Evolutionary conservation across 495 filamentous ascomycete species (phyloP).

Genomic region (Penicillium steckii): DNA sequence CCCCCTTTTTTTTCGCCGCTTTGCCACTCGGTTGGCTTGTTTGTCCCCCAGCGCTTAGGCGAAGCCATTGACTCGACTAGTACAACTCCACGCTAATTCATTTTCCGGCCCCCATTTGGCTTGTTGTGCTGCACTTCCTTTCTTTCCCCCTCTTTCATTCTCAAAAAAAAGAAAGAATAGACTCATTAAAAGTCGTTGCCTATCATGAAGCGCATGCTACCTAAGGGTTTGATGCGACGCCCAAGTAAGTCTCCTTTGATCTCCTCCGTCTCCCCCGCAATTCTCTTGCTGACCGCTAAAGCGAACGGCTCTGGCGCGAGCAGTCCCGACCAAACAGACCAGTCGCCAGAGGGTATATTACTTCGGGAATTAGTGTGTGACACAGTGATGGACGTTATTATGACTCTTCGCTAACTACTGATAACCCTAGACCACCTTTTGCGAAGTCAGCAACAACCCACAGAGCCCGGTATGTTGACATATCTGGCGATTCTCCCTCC

Average conservation of each 20-base stretch:
- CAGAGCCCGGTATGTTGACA: conserved; percentile 54
- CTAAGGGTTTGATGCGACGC: conserved; percentile 30
- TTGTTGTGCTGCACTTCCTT: conserved; percentile 1
- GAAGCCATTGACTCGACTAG: not conserved
- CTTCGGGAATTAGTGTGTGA: conserved; percentile 4
- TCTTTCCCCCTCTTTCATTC: not conserved
- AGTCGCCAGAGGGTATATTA: conserved; percentile 4
- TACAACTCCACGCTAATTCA: not conserved
- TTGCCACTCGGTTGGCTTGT: not conserved
- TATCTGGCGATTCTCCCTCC: not conserved
- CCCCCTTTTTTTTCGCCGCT: not conserved
- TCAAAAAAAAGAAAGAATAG: not conserved
- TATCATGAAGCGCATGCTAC: conserved; percentile 44
- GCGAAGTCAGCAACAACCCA: conserved; percentile 68
- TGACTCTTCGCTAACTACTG: conserved; percentile 9
- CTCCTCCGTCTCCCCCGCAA: not conserved
- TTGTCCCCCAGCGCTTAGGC: not conserved
- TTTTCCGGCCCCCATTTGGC: conserved; percentile 1
- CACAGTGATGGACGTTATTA: not conserved
- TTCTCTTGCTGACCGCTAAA: conserved; percentile 1
- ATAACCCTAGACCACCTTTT: conserved; percentile 62
- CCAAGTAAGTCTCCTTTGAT: conserved; percentile 11
- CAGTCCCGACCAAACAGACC: conserved; percentile 1
- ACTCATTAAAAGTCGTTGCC: not conserved
- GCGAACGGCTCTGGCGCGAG: not conserved